These are phyloP conservation scores for Dovyalis caffra DNA, from an alignment of 345 rosid species.

Conservation along the genomic window DNA sequence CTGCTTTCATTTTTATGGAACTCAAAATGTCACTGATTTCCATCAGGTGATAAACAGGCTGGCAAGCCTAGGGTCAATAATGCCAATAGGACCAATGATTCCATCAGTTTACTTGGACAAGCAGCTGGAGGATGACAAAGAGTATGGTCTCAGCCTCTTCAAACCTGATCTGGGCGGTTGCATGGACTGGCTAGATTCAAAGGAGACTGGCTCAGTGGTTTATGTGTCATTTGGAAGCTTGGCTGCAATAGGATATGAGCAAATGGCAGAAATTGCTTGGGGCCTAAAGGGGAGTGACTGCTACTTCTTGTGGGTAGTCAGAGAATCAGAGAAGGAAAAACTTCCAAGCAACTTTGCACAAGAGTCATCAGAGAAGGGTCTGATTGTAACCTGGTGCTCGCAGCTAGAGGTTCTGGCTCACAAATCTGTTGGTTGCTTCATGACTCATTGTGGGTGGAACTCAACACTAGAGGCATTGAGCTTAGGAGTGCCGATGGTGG, in stretches of 20 bases:
- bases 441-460: constrained; percentile 73
- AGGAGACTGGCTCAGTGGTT: constrained; percentile 40
- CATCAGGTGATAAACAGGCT: constrained; percentile 43
- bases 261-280: constrained; percentile 51
- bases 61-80: constrained; percentile 39
- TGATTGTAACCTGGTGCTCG: constrained; percentile 51
- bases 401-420: constrained; percentile 59
- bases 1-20: no score
- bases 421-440: constrained; percentile 51
- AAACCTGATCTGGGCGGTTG: constrained; percentile 33
- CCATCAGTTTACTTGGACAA: constrained; percentile 55
- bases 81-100: constrained; percentile 50
- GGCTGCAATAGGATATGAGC: constrained; percentile 42
- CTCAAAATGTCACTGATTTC: neutral
- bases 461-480: constrained; percentile 61
- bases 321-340: constrained; percentile 46
- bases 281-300: constrained; percentile 38
- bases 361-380: constrained; percentile 37
- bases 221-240: constrained; percentile 60
- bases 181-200: constrained; percentile 47
- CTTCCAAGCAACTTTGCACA: constrained; percentile 37
- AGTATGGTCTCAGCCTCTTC: constrained; percentile 48
- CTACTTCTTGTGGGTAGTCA: constrained; percentile 57
- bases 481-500: constrained; percentile 58
- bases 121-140: constrained; percentile 46